A percentile compares a stretch with the other conserved stretches of the same genome.
These are phyloP conservation scores for Ogataea angusta DNA, from an alignment of 805 yeast species.

Conservation along the genomic window DNA sequence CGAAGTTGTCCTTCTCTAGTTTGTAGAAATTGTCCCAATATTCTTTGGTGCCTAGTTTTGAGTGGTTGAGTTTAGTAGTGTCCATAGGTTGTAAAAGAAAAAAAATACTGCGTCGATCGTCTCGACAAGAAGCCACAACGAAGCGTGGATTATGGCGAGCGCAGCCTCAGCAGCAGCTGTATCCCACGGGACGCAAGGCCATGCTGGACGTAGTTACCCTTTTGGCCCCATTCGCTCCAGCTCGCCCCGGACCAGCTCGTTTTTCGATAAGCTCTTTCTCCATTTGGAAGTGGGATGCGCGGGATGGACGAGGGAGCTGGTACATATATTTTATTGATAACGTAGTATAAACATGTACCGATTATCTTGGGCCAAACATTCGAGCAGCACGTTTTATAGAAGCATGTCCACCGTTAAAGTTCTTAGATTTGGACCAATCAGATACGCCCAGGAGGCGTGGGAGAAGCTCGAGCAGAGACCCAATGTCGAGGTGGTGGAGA, in stretches of 20 bases:
- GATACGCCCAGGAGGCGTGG: slow-evolving; percentile 68
- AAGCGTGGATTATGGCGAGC: neutral
- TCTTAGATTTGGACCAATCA: slow-evolving; percentile 59
- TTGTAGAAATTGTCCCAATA: slow-evolving; percentile 92
- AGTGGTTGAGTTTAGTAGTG: slow-evolving; percentile 52
- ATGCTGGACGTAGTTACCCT: neutral
- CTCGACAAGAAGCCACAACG: neutral
- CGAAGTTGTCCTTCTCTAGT: slow-evolving; percentile 67
- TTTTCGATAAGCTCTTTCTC: neutral
- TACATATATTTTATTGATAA: neutral
- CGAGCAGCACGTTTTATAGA: slow-evolving; percentile 6
- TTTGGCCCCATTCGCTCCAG: neutral
- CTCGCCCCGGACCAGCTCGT: neutral
- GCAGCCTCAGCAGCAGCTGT: neutral
- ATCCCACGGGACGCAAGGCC: neutral
- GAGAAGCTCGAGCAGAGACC: slow-evolving; percentile 27
- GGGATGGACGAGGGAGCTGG: slow-evolving; percentile 1
- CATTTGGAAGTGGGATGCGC: slow-evolving; percentile 6
- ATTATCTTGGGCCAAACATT: neutral
- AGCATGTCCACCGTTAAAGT: slow-evolving; percentile 43
- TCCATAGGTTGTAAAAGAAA: slow-evolving; percentile 12
- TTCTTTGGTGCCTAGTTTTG: slow-evolving; percentile 81
- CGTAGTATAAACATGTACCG: slow-evolving; percentile 2
- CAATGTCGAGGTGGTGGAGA: slow-evolving; percentile 45
- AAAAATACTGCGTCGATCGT: slow-evolving; percentile 10